A percentile compares a stretch with the other conserved stretches of the same genome.
phyloP scores from a whole-genome alignment of 2,329 filamentous ascomycete species.

The Neonectria punicea region DNA sequence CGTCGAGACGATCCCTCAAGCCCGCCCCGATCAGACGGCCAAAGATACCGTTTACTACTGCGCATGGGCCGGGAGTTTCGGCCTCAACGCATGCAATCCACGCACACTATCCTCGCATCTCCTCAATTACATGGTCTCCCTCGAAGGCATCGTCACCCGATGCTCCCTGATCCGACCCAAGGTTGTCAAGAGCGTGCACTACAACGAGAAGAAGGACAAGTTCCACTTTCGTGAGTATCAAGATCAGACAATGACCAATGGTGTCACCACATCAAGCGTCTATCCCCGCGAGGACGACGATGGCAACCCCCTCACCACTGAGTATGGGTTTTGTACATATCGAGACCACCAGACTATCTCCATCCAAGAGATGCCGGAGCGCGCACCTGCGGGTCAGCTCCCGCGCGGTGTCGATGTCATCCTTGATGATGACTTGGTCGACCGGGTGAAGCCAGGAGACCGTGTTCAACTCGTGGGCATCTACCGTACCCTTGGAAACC shows the following conservation, averaged over 20 bases:
- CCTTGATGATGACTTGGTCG: conserved; percentile 94
- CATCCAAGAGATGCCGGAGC: conserved; percentile 98
- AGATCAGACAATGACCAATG: conserved; percentile 97
- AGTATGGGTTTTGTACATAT: conserved; percentile 96
- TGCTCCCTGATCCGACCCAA: conserved; percentile 96
- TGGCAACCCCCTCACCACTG: conserved; percentile 90
- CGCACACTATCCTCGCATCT: conserved; percentile 89
- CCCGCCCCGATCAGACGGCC: conserved; percentile 78
- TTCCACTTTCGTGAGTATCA: conserved; percentile 92
- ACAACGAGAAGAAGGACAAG: conserved; percentile 85
- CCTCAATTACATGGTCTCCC: conserved; percentile 95
- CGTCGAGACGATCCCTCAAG: conserved; percentile 80
- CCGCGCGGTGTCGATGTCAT: conserved; percentile 96
- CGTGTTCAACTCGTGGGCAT: conserved; percentile 97
- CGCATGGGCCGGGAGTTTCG: conserved; percentile 96
- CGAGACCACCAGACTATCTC: conserved; percentile 97
- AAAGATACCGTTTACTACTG: conserved; percentile 93
- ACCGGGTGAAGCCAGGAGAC: conserved; percentile 94
- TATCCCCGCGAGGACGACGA: conserved; percentile 95
- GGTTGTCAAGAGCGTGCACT: conserved; percentile 98
- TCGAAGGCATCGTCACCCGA: conserved; percentile 97
- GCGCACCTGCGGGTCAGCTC: conserved; percentile 93
- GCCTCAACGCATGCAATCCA: conserved; percentile 93
- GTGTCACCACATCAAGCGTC: conserved; percentile 87
- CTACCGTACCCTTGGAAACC: conserved; percentile 92